phyloP scores from a whole-genome alignment of 768 basidiomycete species.

The Kwoniella dendrophila region DNA sequence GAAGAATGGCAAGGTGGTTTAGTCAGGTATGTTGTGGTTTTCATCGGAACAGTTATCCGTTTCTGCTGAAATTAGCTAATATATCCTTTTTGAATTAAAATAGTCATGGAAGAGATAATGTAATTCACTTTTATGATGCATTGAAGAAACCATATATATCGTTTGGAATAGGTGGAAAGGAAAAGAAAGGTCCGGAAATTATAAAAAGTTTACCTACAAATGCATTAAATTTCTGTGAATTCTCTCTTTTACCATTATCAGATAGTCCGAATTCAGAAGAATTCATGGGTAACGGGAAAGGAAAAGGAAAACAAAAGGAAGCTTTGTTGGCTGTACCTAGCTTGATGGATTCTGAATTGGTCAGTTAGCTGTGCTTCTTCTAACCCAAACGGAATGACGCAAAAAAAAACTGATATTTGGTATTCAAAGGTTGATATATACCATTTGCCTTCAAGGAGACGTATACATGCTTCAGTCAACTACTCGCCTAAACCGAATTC shows the following conservation, averaged over 20 bases:
- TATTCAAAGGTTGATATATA: conserved; percentile 78
- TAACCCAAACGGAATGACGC: background rate
- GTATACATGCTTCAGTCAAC: conserved; percentile 85
- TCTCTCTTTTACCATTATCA: conserved; percentile 65
- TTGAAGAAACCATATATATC: conserved; percentile 22
- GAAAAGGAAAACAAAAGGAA: conserved; percentile 30
- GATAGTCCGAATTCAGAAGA: background rate
- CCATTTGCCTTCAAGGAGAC: conserved; percentile 67
- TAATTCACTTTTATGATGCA: conserved; percentile 47
- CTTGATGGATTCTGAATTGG: conserved; percentile 81
- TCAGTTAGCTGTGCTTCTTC: conserved; percentile 53
- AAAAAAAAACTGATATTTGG: background rate
- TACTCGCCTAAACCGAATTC: conserved; percentile 4
- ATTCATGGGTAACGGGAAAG: conserved; percentile 16
- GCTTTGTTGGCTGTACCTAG: conserved; percentile 77
- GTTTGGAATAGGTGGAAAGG: conserved; percentile 7
- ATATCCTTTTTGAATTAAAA: no score
- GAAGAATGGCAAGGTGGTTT: conserved; percentile 70
- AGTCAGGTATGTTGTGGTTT: conserved; percentile 70
- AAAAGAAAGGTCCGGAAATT: conserved; percentile 45
- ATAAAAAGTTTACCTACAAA: conserved; percentile 82
- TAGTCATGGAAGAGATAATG: conserved; percentile 55
- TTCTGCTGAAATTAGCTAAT: conserved; percentile 8
- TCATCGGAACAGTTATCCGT: background rate
- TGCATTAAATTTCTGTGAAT: conserved; percentile 89